A percentile compares a stretch with the other conserved stretches of the same genome.
Evolutionary conservation across 305 asterid genomes (phyloP).

Genomic region (Euphrasia arctica): DNA sequence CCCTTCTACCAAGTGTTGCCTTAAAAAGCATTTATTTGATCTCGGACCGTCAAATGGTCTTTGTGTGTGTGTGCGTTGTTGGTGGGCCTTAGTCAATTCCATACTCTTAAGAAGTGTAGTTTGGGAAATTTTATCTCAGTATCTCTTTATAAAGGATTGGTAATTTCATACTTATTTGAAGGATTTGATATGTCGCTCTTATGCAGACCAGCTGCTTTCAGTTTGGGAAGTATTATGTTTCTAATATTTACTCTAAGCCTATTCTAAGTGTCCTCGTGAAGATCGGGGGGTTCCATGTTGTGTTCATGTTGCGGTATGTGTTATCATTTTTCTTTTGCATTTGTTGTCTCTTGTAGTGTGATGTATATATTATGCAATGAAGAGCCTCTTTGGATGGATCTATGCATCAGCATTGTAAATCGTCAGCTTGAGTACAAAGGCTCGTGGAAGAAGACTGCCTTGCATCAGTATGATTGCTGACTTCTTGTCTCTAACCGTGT

Average conservation of each 20-base stretch:
- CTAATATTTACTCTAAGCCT: conserved; percentile 5
- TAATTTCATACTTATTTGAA: no score
- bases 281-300: conserved; percentile 19
- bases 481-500: conserved; percentile 13
- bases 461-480: conserved; percentile 69
- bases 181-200: not conserved
- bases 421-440: conserved; percentile 80
- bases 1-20: no score
- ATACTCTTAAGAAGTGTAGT: not conserved
- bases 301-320: conserved; percentile 9
- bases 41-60: no score
- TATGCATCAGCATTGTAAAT: conserved; percentile 61
- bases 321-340: conserved; percentile 10
- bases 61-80: no score
- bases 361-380: conserved; percentile 89
- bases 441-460: conserved; percentile 88
- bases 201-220: conserved; percentile 11
- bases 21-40: no score
- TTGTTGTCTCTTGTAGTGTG: conserved; percentile 44
- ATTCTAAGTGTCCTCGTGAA: not conserved
- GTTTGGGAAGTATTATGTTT: conserved; percentile 8
- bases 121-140: conserved; percentile 11
- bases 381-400: conserved; percentile 93
- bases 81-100: no score
- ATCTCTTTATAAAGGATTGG: not conserved